Evolutionary conservation across 176 grass and related monocot species (phyloP).

Genomic region (bread wheat (Triticum aestivum)): IWGSC_CS_RefSeq_v2.1 NC_057799.1:318041500-318041999

Average conservation of each 20-base stretch:
- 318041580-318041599: constrained; percentile 44
- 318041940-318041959: constrained; percentile 47
- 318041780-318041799: constrained; percentile 76
- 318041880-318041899: constrained; percentile 57
- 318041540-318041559: constrained; percentile 54
- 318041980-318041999: not conserved
- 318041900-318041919: constrained; percentile 41
- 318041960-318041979: not conserved
- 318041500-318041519: constrained; percentile 19
- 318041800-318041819: constrained; percentile 55
- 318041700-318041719: constrained; percentile 79
- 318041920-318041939: constrained; percentile 58
- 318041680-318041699: constrained; percentile 69
- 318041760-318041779: constrained; percentile 89
- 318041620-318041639: constrained; percentile 67
- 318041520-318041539: constrained; percentile 22
- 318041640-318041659: constrained; percentile 49
- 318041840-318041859: constrained; percentile 72
- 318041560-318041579: constrained; percentile 57
- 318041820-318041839: constrained; percentile 57
- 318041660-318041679: constrained; percentile 59
- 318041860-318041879: constrained; percentile 89
- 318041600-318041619: constrained; percentile 70
- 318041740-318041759: constrained; percentile 47
- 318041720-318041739: constrained; percentile 66